Conservation (phyloP, 2,329 filamentous ascomycete species). For the Pochonia chlamydosporia region DNA sequence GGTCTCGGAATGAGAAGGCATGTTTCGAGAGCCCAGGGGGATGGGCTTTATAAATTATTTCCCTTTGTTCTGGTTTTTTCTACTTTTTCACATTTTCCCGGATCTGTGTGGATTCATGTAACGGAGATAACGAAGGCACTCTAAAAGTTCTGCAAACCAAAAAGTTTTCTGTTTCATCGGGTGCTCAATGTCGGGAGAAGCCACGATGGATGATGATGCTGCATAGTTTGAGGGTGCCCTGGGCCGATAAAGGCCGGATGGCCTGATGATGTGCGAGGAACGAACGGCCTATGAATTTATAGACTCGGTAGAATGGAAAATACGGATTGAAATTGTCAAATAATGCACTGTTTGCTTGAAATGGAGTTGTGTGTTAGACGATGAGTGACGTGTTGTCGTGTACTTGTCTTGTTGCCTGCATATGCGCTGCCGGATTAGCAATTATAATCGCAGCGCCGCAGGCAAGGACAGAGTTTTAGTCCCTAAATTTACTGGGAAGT, state of each 20-base stretch:
- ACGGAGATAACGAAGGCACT: conserved; percentile 25
- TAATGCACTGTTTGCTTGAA: background rate
- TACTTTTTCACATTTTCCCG: conserved; percentile 10
- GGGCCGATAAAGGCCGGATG: conserved; percentile 4
- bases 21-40: conserved; percentile 1
- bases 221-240: conserved; percentile 10
- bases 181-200: conserved; percentile 16
- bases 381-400: too few relatives aligned
- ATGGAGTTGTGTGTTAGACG: too few relatives aligned
- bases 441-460: too few relatives aligned
- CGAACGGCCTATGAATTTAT: conserved; percentile 25
- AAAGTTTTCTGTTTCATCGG: conserved; percentile 20
- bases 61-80: conserved; percentile 14
- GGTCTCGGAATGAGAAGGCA: conserved; percentile 1
- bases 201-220: conserved; percentile 22
- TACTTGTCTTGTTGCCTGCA: too few relatives aligned
- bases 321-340: conserved; percentile 18
- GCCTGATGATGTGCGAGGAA: conserved; percentile 13
- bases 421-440: too few relatives aligned
- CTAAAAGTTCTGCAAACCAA: conserved; percentile 26
- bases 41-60: conserved; percentile 8
- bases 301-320: conserved; percentile 32
- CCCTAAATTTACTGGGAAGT: too few relatives aligned
- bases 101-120: conserved; percentile 24
- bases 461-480: too few relatives aligned